phyloP scores from a whole-genome alignment of 2,329 filamentous ascomycete species.

The Cladosporium velox region DNA sequence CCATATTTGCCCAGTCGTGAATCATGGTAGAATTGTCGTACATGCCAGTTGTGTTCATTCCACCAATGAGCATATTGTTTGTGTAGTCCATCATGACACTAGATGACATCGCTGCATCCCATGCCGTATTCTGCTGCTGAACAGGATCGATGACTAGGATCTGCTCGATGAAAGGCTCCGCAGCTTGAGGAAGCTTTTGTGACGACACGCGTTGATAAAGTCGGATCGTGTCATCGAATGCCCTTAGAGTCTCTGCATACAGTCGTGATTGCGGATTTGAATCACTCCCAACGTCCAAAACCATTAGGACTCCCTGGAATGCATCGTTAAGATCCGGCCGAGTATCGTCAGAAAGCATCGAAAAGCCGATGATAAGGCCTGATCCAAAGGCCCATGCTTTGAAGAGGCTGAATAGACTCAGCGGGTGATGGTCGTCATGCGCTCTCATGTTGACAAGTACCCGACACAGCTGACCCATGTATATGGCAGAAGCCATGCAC shows the following conservation, averaged over 20 bases:
- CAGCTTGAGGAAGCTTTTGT: neutral
- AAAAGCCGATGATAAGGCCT: constrained; percentile 1
- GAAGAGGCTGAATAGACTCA: constrained; percentile 9
- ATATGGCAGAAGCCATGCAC: neutral
- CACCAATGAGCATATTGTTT: neutral
- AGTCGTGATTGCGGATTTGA: neutral
- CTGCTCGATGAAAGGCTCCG: constrained; percentile 7
- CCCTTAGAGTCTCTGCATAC: neutral
- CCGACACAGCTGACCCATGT: constrained; percentile 3
- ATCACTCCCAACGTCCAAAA: neutral
- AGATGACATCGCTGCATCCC: neutral
- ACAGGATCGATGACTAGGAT: neutral
- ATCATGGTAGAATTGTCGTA: neutral
- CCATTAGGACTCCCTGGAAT: neutral
- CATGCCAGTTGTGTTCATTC: neutral
- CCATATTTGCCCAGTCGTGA: constrained; percentile 5
- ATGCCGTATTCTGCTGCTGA: neutral
- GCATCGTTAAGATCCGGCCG: neutral
- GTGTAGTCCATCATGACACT: constrained; percentile 3
- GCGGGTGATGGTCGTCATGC: neutral
- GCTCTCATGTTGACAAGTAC: constrained; percentile 3
- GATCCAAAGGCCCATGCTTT: constrained; percentile 4
- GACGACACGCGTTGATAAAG: neutral
- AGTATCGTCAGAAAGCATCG: neutral
- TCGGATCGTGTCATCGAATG: neutral